Base-by-base conservation (phyloP, 805 yeast genomes). In the Starmerella bombicola region DNA sequence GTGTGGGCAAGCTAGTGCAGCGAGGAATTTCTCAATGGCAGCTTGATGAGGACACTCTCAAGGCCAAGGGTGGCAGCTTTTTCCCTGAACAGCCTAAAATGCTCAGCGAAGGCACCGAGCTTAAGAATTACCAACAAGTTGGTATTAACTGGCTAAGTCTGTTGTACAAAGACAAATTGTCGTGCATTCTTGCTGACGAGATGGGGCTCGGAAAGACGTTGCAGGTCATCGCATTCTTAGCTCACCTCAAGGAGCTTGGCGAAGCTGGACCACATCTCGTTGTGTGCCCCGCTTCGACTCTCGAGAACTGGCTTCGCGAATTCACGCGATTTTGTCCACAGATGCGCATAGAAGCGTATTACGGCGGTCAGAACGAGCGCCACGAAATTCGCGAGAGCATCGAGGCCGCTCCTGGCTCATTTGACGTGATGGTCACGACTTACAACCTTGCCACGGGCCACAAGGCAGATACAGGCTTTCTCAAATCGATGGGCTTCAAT, bases 131-230 rank as follows among this genome's bases (percentile, higher is more conserved):
- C 60, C 99, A 91, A 64, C 91, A 85, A 52, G 94, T 86, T n/a
- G 99, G 99, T 34, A 64, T 91, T 38, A 91, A 91, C 58, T 91
- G 99, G 99, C 66, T 91, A 40, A 70, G 77, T 47, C 60, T 88
- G 40, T 66, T 91, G 23, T 91, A 88, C 58, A 74, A 73, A 43
- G 75, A 80, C 55, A 70, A 75, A 15, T 67, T 91, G 42, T 84
- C 95, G 5, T 86, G 98, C 63, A 91, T 91, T 42, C 66, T 91
- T 36, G 99, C 98, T 0, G 99, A 91, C 63, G 99, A 91, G 59
- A 91, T 91, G 99, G 99, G 68, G 4, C 67, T 91, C 36, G 99
- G 99, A 45, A 91, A 91, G 58, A 91, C 98, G 0, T 80, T 94
- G 58, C 97, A 91, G 62, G 95, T 91, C 24, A 88, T 91, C 61